A percentile compares a stretch with the other conserved stretches of the same genome.
These are phyloP conservation scores for Daldinia caldariorum DNA, from an alignment of 495 filamentous ascomycete genomes.

Conservation along the genomic window DNA sequence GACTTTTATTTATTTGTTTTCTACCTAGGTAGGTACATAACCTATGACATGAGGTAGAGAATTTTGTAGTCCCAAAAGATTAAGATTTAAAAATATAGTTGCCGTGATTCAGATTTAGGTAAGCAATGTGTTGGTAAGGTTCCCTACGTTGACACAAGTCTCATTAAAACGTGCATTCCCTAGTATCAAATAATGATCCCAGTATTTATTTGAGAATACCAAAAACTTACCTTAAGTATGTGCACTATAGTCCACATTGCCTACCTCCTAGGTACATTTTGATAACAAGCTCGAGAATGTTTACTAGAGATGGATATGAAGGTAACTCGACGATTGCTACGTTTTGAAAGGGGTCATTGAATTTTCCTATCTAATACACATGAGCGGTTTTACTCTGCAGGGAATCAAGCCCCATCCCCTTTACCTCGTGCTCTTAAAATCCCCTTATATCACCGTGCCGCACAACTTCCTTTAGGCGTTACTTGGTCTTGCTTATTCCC, in stretches of 20 bases:
- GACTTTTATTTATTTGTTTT: background rate
- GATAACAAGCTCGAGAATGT: background rate
- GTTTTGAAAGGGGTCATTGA: background rate
- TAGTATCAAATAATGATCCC: too few species aligned
- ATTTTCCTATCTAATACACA: slow-evolving; percentile 26
- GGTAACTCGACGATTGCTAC: background rate
- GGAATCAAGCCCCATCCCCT: background rate
- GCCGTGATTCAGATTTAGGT: background rate
- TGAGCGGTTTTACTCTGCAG: slow-evolving; percentile 7
- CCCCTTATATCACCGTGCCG: background rate
- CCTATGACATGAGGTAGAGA: too few species aligned
- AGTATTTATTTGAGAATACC: too few species aligned
- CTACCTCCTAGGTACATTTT: too few species aligned
- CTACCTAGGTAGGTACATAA: too few species aligned
- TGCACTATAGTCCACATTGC: too few species aligned
- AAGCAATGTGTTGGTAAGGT: too few species aligned
- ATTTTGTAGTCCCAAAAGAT: too few species aligned
- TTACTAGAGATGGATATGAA: background rate
- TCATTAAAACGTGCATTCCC: too few species aligned
- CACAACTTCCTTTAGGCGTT: background rate
- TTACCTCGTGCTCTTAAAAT: background rate
- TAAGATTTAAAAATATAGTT: background rate
- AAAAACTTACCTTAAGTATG: too few species aligned
- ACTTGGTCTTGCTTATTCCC: background rate
- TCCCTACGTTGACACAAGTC: too few species aligned